Conservation (phyloP, 1,284 basidiomycete genomes). For the Lentinula novae-zelandiae region DNA sequence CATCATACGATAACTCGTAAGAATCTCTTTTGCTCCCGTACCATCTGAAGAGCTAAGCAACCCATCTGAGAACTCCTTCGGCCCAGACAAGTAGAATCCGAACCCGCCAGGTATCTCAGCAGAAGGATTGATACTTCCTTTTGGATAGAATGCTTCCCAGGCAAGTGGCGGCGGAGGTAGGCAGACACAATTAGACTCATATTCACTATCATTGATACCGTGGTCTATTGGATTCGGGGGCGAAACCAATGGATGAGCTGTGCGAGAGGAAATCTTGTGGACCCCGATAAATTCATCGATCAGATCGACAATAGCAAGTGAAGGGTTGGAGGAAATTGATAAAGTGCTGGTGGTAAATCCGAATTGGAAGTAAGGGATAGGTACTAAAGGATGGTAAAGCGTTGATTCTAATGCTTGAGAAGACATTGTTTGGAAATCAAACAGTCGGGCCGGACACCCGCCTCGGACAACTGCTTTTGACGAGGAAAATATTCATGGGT, state of each 20-base stretch:
- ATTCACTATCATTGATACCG: background rate
- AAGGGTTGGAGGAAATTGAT: slow-evolving; percentile 8
- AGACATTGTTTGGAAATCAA: background rate
- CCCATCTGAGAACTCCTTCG: slow-evolving; percentile 33
- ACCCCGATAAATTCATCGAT: slow-evolving; percentile 42
- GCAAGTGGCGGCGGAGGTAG: slow-evolving; percentile 30
- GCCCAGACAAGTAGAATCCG: slow-evolving; percentile 55
- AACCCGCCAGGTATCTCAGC: slow-evolving; percentile 51
- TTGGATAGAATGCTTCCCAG: slow-evolving; percentile 60
- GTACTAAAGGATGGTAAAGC: slow-evolving; percentile 26
- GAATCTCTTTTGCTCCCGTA: slow-evolving; percentile 39
- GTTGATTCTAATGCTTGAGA: background rate
- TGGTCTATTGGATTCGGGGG: slow-evolving; percentile 21
- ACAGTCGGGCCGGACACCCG: background rate
- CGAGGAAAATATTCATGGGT: too few relatives aligned
- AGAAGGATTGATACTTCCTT: slow-evolving; percentile 58
- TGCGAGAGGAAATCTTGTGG: slow-evolving; percentile 39
- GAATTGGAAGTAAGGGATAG: slow-evolving; percentile 21
- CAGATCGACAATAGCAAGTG: background rate
- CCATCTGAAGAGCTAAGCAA: slow-evolving; percentile 18
- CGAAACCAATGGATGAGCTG: slow-evolving; percentile 36
- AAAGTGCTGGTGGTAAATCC: slow-evolving; percentile 28
- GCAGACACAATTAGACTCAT: background rate
- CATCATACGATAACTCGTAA: slow-evolving; percentile 58
- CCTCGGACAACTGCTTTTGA: too few relatives aligned